phyloP scores from a whole-genome alignment of 371 early-diverging fungal species.

The Batrachochytrium dendrobatidis region DNA sequence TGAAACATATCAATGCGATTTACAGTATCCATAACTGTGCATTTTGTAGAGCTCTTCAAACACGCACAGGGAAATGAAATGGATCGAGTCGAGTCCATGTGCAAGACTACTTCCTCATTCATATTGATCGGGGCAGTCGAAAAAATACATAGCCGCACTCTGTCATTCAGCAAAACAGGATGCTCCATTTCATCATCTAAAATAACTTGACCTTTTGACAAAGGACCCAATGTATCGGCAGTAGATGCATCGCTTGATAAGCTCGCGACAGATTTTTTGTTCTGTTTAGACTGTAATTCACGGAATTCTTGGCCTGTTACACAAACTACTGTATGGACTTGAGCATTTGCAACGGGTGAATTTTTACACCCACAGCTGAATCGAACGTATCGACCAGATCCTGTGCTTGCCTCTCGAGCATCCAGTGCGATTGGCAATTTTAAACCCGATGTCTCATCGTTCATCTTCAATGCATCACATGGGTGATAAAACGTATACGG shows the following conservation, averaged over 20 bases:
- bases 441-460: background rate
- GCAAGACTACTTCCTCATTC: background rate
- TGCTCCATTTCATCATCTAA: background rate
- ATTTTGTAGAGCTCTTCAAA: background rate
- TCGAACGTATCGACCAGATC: background rate
- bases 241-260: too few relatives aligned
- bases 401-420: background rate
- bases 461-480: background rate
- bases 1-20: background rate
- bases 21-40: background rate
- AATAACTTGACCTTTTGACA: too few relatives aligned
- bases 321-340: too few relatives aligned
- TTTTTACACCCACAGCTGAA: background rate
- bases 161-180: background rate
- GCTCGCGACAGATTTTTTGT: too few relatives aligned
- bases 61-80: background rate
- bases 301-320: too few relatives aligned
- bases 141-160: background rate
- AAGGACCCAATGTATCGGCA: too few relatives aligned
- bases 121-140: background rate
- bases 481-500: slow-evolving; percentile 3
- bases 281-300: too few relatives aligned
- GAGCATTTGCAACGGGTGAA: too few relatives aligned
- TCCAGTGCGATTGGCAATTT: background rate
- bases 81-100: background rate